These are phyloP conservation scores for Ballota nigra DNA, from an alignment of 257 asterid genomes.

Conservation along the genomic window DNA sequence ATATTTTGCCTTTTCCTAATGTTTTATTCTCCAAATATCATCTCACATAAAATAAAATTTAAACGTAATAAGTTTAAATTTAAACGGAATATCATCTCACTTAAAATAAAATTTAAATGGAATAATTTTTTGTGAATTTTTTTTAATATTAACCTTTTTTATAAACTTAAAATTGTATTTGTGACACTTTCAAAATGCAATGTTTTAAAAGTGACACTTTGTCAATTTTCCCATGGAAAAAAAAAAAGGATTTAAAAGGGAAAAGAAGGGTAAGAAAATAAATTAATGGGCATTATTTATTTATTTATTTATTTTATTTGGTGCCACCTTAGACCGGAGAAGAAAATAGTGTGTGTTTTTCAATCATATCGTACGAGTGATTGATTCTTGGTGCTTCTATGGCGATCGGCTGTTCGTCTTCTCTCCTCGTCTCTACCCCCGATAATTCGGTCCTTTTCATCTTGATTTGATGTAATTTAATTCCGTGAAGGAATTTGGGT, in stretches of 20 bases:
- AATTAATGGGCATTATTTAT: constrained; percentile 7
- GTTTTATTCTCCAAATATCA: too few species aligned
- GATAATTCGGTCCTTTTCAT: constrained; percentile 23
- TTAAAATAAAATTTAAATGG: too few species aligned
- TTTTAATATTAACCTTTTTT: too few species aligned
- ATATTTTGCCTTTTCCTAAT: too few species aligned
- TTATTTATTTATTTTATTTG: background rate
- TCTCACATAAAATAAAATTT: too few species aligned
- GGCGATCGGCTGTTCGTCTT: constrained; percentile 22
- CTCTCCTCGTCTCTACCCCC: constrained; percentile 5
- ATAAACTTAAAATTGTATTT: too few species aligned
- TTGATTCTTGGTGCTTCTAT: constrained; percentile 27
- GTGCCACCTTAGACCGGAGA: constrained; percentile 7
- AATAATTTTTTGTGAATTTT: too few species aligned
- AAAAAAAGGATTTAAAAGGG: background rate
- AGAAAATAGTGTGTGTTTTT: constrained; percentile 17
- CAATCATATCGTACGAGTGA: constrained; percentile 35
- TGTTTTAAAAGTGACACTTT: too few species aligned
- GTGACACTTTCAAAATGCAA: too few species aligned
- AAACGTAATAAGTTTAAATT: too few species aligned
- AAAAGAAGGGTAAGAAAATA: background rate
- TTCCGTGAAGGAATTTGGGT: constrained; percentile 15
- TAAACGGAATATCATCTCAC: too few species aligned
- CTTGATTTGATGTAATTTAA: constrained; percentile 13
- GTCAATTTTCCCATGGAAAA: too few species aligned